Conservation (phyloP, 345 rosid genomes). For the Xanthoceras sorbifolium region DNA sequence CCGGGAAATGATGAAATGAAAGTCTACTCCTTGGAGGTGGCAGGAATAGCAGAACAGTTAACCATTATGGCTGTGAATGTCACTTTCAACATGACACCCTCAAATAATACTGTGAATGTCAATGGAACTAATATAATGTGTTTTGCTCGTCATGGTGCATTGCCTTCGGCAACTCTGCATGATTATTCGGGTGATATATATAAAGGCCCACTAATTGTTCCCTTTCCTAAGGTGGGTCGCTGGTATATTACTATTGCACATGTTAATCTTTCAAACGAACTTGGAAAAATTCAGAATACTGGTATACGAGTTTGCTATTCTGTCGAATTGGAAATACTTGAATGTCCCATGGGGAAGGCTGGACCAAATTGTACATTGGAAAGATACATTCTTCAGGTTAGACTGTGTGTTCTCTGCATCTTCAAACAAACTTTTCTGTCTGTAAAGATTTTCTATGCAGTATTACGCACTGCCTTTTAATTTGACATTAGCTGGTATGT, state of each 20-base stretch:
- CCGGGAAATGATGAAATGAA: conserved; percentile 52
- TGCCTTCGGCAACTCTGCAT: conserved; percentile 60
- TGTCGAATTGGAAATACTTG: conserved; percentile 53
- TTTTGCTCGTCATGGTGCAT: conserved; percentile 76
- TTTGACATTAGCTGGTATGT: conserved; percentile 8
- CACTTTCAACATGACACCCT: conserved; percentile 30
- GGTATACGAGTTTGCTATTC: conserved; percentile 65
- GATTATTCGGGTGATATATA: conserved; percentile 70
- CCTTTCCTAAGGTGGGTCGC: conserved; percentile 68
- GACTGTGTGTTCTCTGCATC: conserved; percentile 9
- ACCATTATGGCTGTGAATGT: conserved; percentile 47
- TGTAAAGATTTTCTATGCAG: neutral
- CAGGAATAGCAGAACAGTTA: conserved; percentile 62
- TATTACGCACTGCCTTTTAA: neutral
- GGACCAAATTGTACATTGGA: conserved; percentile 72
- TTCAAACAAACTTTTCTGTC: neutral
- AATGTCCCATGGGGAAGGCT: conserved; percentile 80
- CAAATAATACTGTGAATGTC: conserved; percentile 29
- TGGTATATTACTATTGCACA: conserved; percentile 73
- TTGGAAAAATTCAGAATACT: conserved; percentile 32
- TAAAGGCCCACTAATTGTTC: conserved; percentile 59
- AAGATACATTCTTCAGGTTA: conserved; percentile 75
- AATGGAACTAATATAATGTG: conserved; percentile 51
- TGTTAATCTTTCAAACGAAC: conserved; percentile 45
- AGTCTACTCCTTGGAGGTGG: conserved; percentile 64